Percentiles rank a stretch among this genome's conserved stretches.
Evolutionary conservation across 1,139 yeast species (phyloP).

Genomic region (Dujonia santamariae): DNA sequence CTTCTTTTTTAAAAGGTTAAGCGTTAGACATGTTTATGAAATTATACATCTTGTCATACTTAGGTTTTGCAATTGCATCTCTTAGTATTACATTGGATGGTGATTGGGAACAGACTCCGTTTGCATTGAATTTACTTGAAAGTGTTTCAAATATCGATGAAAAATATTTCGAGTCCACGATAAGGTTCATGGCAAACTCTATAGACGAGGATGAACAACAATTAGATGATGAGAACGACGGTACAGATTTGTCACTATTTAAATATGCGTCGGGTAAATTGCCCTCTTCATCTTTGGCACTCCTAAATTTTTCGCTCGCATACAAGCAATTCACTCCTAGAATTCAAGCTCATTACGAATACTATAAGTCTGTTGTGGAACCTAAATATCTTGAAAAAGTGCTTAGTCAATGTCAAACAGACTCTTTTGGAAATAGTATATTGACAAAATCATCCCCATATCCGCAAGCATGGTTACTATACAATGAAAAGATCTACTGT

Average conservation of each 20-base stretch:
- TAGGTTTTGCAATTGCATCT: no score
- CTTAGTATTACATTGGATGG: conserved; percentile 11
- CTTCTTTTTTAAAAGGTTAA: no score
- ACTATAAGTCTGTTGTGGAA: conserved; percentile 35
- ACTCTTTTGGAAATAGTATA: conserved; percentile 34
- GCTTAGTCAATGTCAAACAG: conserved; percentile 24
- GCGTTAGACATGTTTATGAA: no score
- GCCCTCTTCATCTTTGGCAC: conserved; percentile 16
- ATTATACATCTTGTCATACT: no score
- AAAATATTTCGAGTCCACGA: conserved; percentile 45
- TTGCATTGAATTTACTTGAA: conserved; percentile 51
- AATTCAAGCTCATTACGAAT: conserved; percentile 59
- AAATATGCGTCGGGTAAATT: conserved; percentile 30
- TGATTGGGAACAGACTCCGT: conserved; percentile 38
- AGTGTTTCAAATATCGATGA: conserved; percentile 49
- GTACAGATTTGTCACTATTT: conserved; percentile 38
- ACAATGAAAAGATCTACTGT: conserved; percentile 56
- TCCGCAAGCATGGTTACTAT: conserved; percentile 49
- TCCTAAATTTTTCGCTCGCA: conserved; percentile 51
- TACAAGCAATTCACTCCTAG: conserved; percentile 58
- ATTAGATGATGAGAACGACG: conserved; percentile 21
- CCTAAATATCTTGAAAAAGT: conserved; percentile 19
- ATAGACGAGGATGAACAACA: conserved; percentile 14
- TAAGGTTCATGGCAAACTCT: conserved; percentile 36
- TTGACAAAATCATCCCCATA: conserved; percentile 17